Percentiles rank a stretch among this genome's conserved stretches.
phyloP scores from a whole-genome alignment of 768 basidiomycete species.

The Lenzites betulinus region DNA sequence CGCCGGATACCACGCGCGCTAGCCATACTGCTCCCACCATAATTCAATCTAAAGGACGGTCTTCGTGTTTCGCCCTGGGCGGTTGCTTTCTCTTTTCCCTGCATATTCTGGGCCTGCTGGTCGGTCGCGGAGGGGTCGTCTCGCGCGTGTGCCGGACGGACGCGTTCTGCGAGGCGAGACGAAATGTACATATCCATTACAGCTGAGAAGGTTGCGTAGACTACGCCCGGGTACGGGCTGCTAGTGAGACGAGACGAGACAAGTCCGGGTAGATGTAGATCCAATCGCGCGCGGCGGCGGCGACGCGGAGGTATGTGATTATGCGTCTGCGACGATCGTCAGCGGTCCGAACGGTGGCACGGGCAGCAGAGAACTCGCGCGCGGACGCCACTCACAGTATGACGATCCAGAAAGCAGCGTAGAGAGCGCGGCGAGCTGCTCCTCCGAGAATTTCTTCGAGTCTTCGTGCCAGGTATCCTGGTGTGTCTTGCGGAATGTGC shows the following conservation, averaged over 20 bases:
- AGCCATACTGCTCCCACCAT: constrained; percentile 14
- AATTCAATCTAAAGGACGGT: neutral
- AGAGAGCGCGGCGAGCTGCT: constrained; percentile 79
- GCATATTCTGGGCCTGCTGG: neutral
- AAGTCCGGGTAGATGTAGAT: constrained; percentile 11
- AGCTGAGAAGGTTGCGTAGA: neutral
- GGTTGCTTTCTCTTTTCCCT: neutral
- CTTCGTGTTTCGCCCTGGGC: neutral
- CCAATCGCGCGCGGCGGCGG: no score
- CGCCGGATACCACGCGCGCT: constrained; percentile 9
- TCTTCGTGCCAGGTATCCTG: constrained; percentile 93
- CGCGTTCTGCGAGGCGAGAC: neutral
- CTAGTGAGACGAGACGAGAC: constrained; percentile 2
- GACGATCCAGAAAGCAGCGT: constrained; percentile 86
- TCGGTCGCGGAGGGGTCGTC: neutral
- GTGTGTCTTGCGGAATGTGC: constrained; percentile 80
- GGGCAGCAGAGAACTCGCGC: no score
- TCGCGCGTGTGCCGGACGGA: neutral
- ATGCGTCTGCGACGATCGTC: constrained; percentile 15
- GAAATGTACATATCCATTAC: constrained; percentile 10
- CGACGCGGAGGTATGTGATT: neutral
- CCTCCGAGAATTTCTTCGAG: constrained; percentile 80
- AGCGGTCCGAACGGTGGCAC: neutral
- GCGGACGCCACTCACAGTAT: constrained; percentile 56
- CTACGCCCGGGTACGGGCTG: neutral